These are phyloP conservation scores for Rhazya stricta DNA, from an alignment of 257 asterid species.

Conservation along the genomic window DNA sequence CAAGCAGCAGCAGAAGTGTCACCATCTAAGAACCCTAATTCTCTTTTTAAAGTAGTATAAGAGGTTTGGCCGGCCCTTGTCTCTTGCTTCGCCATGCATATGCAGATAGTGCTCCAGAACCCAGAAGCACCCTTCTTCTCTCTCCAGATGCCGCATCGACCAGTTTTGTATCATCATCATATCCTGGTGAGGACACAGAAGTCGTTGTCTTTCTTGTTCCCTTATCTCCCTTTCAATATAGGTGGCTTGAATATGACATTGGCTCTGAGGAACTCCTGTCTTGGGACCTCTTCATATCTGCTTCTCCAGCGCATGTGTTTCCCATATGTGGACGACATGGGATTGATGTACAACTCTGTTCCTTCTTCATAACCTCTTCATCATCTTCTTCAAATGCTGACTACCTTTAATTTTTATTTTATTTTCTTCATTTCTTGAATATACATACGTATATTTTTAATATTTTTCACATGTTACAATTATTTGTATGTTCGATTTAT, in stretches of 20 bases:
- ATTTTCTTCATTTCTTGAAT: not conserved
- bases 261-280: conserved; percentile 34
- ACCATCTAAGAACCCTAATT: conserved; percentile 39
- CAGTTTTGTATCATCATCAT: not conserved
- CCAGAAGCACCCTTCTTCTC: not conserved
- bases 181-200: conserved; percentile 17
- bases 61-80: conserved; percentile 7
- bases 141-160: conserved; percentile 10
- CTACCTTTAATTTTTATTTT: not conserved
- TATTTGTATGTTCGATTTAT: not conserved
- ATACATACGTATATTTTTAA: not conserved
- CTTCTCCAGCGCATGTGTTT: conserved; percentile 25
- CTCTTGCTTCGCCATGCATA: not conserved
- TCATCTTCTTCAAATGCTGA: not conserved
- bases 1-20: conserved; percentile 27
- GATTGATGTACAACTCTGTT: conserved; percentile 3
- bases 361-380: not conserved
- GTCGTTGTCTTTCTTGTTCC: conserved; percentile 42
- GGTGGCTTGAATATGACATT: conserved; percentile 46
- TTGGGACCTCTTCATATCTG: conserved; percentile 40
- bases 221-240: conserved; percentile 34
- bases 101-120: not conserved
- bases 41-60: conserved; percentile 18
- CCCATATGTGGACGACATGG: conserved; percentile 25
- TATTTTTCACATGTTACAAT: not conserved